Conservation (phyloP, 2,329 filamentous ascomycete species). For the Tolypocladium tundrense region DNA sequence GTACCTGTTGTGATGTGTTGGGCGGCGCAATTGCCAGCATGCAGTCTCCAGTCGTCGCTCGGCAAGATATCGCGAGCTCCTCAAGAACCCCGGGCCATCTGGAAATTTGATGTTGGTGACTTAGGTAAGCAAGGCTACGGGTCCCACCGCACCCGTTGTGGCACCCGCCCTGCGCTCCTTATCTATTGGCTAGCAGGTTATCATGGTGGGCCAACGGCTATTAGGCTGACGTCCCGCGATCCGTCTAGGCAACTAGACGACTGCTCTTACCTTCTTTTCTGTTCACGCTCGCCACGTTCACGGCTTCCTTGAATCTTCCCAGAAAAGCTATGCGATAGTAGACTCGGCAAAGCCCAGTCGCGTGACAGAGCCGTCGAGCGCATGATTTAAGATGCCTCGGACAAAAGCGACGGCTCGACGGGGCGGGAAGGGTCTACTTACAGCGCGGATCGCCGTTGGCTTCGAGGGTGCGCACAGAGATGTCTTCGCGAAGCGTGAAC, state of each 20-base stretch:
- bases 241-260: not conserved
- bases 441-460: not conserved
- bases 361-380: not conserved
- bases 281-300: not conserved
- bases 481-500: not conserved
- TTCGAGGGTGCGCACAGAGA: not conserved
- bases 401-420: not conserved
- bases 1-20: not conserved
- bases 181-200: not conserved
- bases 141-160: constrained; percentile 3
- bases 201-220: not conserved
- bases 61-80: not conserved
- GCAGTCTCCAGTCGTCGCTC: not conserved
- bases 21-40: not conserved
- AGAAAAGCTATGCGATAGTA: not conserved
- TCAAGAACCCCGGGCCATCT: not conserved
- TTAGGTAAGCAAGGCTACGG: constrained; percentile 23
- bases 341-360: not conserved
- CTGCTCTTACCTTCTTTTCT: not conserved
- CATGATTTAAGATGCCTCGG: not conserved
- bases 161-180: not conserved
- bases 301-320: not conserved
- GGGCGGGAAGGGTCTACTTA: not conserved
- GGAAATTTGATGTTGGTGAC: constrained; percentile 17
- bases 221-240: not conserved